Evolutionary conservation across 179 eudicot genomes (phyloP), one percentile per base, ranked within the genome.

Genomic region (Vitellaria paradoxa): DNA sequence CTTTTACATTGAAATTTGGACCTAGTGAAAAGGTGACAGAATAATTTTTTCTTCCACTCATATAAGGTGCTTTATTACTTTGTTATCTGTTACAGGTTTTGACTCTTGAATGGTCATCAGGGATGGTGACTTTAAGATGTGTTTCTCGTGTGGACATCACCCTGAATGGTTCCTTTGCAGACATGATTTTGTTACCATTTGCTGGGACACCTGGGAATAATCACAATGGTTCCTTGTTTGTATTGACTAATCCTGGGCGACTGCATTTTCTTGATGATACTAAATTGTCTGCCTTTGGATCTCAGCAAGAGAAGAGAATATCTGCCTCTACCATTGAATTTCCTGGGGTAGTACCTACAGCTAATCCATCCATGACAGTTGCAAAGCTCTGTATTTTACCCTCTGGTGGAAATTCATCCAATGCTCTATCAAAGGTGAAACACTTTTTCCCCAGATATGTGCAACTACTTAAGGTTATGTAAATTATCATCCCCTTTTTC

Each of bases 51-150:
- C 14, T 73, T 30, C 50, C 62, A 49, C 71, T 0, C 63, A 17
- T 55, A n/a, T 53, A 26, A 53, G 23, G 73, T 70, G 42, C 40
- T 14, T 53, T 55, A 46, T 72, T 70, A 59, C 72, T 68, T 42
- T 63, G 26, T 76, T 80, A 77, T 61, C 15, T 76, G 67, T 78
- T 81, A 75, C 97, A 95, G 97, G 89, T 95, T 60, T 84, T 93
- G 89, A 84, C 81, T 88, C 92, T 95, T 76, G 97, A 91, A 68
- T 95, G 97, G 97, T 87, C 94, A 80, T 79, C 95, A 37, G 87
- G 88, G 60, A 89, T 84, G 86, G 91, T 90, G 74, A 79, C 87
- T 77, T 74, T 95, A 78, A 90, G 83, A 81, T 90, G 88, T 79
- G 82, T 84, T 40, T 72, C 80, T 61, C 97, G 99, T 80, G 78